phyloP scores from a whole-genome alignment of 2,329 filamentous ascomycete species.

The Neospermospora avenae region DNA sequence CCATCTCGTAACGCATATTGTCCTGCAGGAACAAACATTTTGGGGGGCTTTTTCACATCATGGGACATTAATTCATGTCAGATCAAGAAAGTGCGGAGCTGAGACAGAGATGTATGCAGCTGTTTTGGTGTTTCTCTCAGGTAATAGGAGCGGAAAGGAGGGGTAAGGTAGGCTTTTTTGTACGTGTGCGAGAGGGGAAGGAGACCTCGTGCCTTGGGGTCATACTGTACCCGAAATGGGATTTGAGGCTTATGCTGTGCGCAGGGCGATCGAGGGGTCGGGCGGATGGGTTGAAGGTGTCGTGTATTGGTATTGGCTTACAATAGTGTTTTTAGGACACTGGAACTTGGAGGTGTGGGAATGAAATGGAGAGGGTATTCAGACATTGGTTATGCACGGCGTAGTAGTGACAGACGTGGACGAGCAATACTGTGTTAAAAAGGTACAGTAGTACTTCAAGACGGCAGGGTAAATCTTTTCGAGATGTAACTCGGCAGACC shows the following conservation, averaged over 20 bases:
- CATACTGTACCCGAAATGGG: slow-evolving; percentile 1
- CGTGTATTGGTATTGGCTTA: neutral
- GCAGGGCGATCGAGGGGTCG: neutral
- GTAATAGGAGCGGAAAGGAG: slow-evolving; percentile 15
- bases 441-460: too few relatives aligned
- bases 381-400: too few relatives aligned
- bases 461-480: neutral
- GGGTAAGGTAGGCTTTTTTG: slow-evolving; percentile 7
- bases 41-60: slow-evolving; percentile 16
- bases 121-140: slow-evolving; percentile 22
- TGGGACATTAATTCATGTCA: slow-evolving; percentile 12
- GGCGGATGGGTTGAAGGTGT: neutral
- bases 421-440: too few relatives aligned
- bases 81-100: neutral
- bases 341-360: too few relatives aligned
- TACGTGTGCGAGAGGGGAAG: slow-evolving; percentile 11
- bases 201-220: slow-evolving; percentile 6
- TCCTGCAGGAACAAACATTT: slow-evolving; percentile 14
- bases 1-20: slow-evolving; percentile 7
- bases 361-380: too few relatives aligned
- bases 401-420: too few relatives aligned
- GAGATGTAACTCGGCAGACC: neutral
- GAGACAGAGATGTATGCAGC: neutral
- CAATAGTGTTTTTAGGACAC: too few relatives aligned
- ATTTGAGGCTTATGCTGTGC: neutral